These are phyloP conservation scores for Marasmius sp. DNA, from an alignment of 1,284 basidiomycete genomes.

Conservation along the genomic window DNA sequence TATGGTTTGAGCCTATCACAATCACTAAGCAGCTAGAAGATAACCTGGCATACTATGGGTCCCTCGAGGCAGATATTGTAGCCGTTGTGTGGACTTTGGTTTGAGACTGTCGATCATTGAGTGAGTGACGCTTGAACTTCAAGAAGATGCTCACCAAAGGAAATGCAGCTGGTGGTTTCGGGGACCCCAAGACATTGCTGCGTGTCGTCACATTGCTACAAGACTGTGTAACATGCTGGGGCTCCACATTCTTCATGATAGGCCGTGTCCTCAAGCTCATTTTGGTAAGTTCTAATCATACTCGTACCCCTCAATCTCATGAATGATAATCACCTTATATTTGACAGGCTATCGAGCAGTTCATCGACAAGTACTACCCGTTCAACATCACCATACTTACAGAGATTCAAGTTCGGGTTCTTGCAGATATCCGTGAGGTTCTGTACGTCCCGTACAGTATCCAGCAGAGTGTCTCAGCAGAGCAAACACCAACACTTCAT, in stretches of 20 bases:
- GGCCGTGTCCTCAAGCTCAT: conserved; percentile 26
- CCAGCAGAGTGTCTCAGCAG: conserved; percentile 22
- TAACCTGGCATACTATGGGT: too few species aligned
- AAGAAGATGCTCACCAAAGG: conserved; percentile 17
- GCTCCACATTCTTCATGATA: conserved; percentile 29
- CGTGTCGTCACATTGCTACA: conserved; percentile 17
- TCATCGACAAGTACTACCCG: background rate
- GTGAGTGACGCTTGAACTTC: conserved; percentile 24
- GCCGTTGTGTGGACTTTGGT: conserved; percentile 20
- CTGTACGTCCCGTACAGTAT: conserved; percentile 18
- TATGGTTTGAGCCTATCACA: too few species aligned
- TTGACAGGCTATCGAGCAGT: conserved; percentile 6
- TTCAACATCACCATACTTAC: conserved; percentile 3
- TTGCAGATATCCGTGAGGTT: conserved; percentile 21
- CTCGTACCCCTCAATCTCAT: too few species aligned
- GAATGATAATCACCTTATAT: too few species aligned
- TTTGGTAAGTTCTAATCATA: conserved; percentile 19
- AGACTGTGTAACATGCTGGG: conserved; percentile 30
- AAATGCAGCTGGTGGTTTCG: conserved; percentile 13
- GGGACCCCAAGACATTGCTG: conserved; percentile 1
- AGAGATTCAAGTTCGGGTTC: conserved; percentile 7
- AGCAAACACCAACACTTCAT: conserved; percentile 25
- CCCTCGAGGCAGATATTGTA: conserved; percentile 24
- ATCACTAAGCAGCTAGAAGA: too few species aligned
- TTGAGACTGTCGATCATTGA: conserved; percentile 20